Evolutionary conservation across 2,329 filamentous ascomycete genomes (phyloP).

Genomic region (Aspergillus aculeatus): DNA sequence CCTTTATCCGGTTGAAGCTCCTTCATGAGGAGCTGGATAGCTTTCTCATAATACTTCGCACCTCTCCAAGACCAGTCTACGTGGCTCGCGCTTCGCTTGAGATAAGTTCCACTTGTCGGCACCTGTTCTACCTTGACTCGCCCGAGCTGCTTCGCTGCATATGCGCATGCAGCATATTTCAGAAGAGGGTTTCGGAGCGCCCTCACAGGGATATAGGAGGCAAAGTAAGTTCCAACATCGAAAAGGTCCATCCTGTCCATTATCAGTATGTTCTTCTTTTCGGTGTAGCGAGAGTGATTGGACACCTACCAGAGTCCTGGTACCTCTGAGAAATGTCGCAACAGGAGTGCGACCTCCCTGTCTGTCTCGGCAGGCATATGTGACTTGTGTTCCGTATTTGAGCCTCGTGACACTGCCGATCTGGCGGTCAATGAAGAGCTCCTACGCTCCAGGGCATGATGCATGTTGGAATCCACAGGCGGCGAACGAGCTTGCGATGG

Average conservation of each 20-base stretch:
- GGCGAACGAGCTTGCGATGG: conserved; percentile 45
- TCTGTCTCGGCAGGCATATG: conserved; percentile 44
- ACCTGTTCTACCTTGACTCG: conserved; percentile 55
- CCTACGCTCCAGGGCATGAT: conserved; percentile 28
- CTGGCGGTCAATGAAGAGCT: conserved; percentile 31
- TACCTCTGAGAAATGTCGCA: conserved; percentile 60
- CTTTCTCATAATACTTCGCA: conserved; percentile 63
- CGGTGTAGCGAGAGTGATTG: not conserved
- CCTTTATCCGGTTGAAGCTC: conserved; percentile 42
- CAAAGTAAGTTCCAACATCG: conserved; percentile 58
- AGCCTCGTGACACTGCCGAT: conserved; percentile 22
- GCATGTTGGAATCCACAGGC: conserved; percentile 44
- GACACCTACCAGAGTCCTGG: conserved; percentile 56
- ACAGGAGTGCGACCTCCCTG: conserved; percentile 59
- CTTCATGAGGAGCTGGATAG: conserved; percentile 57
- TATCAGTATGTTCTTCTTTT: conserved; percentile 11
- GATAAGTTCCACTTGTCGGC: conserved; percentile 47
- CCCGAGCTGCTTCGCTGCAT: conserved; percentile 61
- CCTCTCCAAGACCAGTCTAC: conserved; percentile 62
- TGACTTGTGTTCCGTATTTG: conserved; percentile 20
- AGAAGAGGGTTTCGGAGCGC: conserved; percentile 51
- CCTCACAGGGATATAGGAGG: conserved; percentile 59
- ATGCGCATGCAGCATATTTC: conserved; percentile 58
- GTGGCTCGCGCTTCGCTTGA: conserved; percentile 45
- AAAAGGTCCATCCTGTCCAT: conserved; percentile 45